These are phyloP conservation scores for Populus simonii DNA, from an alignment of 345 rosid species.

Conservation along the genomic window DNA sequence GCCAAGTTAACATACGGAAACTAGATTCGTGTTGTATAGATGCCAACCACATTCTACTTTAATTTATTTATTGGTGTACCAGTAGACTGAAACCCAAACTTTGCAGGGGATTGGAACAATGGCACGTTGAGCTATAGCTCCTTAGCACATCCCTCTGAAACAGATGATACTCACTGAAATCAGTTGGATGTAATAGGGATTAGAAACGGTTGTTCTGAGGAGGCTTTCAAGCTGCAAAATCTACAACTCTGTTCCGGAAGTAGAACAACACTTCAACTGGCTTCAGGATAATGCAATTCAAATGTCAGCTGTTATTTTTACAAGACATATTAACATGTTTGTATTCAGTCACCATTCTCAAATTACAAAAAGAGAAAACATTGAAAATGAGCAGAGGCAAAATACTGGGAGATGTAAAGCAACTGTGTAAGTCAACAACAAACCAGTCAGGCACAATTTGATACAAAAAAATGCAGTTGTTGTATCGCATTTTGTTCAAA, in stretches of 20 bases:
- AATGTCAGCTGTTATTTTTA: too few relatives aligned
- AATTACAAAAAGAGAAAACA: too few relatives aligned
- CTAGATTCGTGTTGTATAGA: not conserved
- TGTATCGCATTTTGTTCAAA: not conserved
- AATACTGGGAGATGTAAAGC: not conserved
- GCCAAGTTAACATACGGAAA: not conserved
- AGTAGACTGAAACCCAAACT: not conserved
- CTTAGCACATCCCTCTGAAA: not conserved
- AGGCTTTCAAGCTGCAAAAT: not conserved
- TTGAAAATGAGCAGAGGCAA: too few relatives aligned
- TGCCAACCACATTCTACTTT: not conserved
- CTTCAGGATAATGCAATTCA: too few relatives aligned
- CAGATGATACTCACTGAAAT: not conserved
- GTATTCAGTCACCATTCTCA: too few relatives aligned
- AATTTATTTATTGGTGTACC: not conserved
- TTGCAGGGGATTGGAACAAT: not conserved
- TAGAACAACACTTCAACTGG: not conserved
- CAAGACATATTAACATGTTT: too few relatives aligned
- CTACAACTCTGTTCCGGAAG: not conserved
- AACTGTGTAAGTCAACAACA: not conserved
- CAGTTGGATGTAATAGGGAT: not conserved
- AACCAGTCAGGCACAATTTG: not conserved
- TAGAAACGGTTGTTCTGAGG: not conserved
- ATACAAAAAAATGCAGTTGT: not conserved
- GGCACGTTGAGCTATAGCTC: not conserved